Conservation (phyloP, 1,284 basidiomycete species). For the Sporisorium reilianum region DNA sequence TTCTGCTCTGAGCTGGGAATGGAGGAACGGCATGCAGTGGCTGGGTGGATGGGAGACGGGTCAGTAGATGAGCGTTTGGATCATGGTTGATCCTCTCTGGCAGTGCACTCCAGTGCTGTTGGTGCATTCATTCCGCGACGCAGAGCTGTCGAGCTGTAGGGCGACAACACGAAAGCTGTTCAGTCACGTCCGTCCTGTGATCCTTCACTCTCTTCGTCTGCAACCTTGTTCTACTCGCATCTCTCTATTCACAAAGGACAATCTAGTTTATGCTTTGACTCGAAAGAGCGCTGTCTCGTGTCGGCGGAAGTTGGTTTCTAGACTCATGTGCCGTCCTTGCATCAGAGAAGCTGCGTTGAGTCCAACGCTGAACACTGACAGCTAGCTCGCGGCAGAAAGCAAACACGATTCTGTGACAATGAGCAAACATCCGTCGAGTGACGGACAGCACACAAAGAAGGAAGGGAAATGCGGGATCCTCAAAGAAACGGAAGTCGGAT, state of each 20-base stretch:
- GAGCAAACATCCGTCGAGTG: conserved; percentile 1
- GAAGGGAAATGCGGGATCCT: background rate
- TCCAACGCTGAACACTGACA: no score
- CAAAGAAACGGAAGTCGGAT: conserved; percentile 3
- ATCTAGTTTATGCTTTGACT: background rate
- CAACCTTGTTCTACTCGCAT: background rate
- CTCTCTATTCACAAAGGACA: conserved; percentile 2
- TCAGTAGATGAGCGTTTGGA: no score
- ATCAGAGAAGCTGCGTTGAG: background rate
- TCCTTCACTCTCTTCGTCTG: background rate
- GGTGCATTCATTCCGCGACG: background rate
- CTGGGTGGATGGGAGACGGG: background rate
- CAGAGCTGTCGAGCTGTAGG: background rate
- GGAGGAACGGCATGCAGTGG: background rate
- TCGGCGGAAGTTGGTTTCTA: background rate
- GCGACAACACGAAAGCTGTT: background rate
- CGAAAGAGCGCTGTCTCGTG: background rate
- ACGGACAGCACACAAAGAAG: no score
- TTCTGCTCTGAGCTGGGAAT: conserved; percentile 22
- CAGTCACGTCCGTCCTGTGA: background rate
- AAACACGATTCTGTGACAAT: background rate
- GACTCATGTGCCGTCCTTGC: background rate
- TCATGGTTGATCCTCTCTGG: background rate
- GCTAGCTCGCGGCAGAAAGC: background rate
- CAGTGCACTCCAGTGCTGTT: background rate